Base-by-base conservation (phyloP, 176 grass and related monocot species). In the Bromus sterilis region DNA sequence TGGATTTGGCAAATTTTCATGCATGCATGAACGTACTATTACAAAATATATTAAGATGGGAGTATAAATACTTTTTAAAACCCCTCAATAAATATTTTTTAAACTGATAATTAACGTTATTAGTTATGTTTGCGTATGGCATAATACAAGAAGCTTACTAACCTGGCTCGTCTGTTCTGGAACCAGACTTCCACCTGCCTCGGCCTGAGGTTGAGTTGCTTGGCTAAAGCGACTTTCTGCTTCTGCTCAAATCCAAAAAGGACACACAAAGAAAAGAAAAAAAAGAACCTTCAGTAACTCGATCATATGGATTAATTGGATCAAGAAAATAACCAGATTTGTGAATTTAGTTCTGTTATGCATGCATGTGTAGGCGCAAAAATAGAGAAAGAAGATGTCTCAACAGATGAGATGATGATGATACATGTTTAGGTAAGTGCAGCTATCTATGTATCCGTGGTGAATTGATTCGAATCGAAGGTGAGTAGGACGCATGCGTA, bases 181-280 rank as follows among this genome's bases (percentile, higher is more conserved):
- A 99, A 99, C 97, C 97, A 99, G 63, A 99, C 97, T 84, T 99
- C 97, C 7, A 99, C 97, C 80, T 99, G 97, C 68, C 97, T 80
- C 56, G 97, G 97, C 74, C 93, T 85, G 63, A 99, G 93, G 77
- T 94, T 95, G 23, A 99, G 82, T 36, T 99, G 97, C 89, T 94
- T 93, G 25, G 97, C 97, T 66, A 99, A 85, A 35, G 87, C 89
- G 34, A 91, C 82, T 86, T 99, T 99, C 90, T 96, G 97, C 81
- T 99, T 99, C 97, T 99, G 87, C 85, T 62, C 77, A 66, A 53
- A 79, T 58, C 78, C 56, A 80, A 74, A 87, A 85, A 70, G 56
- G 51, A 29, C 21, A 69, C 72, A 76, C 67, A 36, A 26, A 66
- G 6, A 64, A 69, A 77, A 16, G n/a, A n/a, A 78, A 21, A 32